phyloP scores from a whole-genome alignment of 1,284 basidiomycete species.

The Ustilago bromivora region DNA sequence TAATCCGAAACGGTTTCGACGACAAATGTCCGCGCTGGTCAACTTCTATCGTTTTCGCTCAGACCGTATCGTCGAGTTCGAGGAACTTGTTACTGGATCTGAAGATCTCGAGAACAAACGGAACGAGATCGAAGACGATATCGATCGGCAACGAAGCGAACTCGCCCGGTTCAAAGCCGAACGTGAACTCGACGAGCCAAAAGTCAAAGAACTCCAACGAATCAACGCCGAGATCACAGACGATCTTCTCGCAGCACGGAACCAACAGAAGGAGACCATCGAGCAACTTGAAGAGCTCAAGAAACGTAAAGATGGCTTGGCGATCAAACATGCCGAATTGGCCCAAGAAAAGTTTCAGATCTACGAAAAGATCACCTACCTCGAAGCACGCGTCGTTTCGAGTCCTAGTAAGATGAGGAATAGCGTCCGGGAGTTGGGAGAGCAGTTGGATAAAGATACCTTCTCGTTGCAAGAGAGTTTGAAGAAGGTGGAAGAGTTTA shows the following conservation, averaged over 20 bases:
- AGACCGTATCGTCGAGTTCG: slow-evolving; percentile 72
- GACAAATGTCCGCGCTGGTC: slow-evolving; percentile 66
- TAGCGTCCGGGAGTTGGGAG: slow-evolving; percentile 54
- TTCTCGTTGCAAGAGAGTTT: slow-evolving; percentile 81
- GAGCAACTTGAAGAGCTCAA: slow-evolving; percentile 57
- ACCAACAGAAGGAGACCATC: slow-evolving; percentile 55
- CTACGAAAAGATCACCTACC: slow-evolving; percentile 57
- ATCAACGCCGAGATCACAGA: slow-evolving; percentile 86
- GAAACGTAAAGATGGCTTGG: slow-evolving; percentile 43
- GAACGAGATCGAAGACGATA: slow-evolving; percentile 73
- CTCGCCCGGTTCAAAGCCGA: slow-evolving; percentile 61
- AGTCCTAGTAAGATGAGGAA: slow-evolving; percentile 58
- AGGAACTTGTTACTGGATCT: slow-evolving; percentile 75
- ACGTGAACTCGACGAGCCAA: slow-evolving; percentile 74
- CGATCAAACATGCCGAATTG: slow-evolving; percentile 57
- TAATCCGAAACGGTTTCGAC: slow-evolving; percentile 63
- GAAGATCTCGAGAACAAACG: slow-evolving; percentile 76
- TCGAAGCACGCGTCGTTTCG: slow-evolving; percentile 57
- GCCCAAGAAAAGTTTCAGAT: slow-evolving; percentile 58
- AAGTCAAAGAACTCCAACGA: slow-evolving; percentile 77
- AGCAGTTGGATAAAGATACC: slow-evolving; percentile 79
- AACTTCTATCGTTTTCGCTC: slow-evolving; percentile 68
- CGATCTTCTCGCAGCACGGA: slow-evolving; percentile 72
- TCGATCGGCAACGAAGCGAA: slow-evolving; percentile 75
- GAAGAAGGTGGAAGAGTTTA: slow-evolving; percentile 73